phyloP scores from a whole-genome alignment of 2,329 filamentous ascomycete genomes.

The Penicillium nordicum region DNA sequence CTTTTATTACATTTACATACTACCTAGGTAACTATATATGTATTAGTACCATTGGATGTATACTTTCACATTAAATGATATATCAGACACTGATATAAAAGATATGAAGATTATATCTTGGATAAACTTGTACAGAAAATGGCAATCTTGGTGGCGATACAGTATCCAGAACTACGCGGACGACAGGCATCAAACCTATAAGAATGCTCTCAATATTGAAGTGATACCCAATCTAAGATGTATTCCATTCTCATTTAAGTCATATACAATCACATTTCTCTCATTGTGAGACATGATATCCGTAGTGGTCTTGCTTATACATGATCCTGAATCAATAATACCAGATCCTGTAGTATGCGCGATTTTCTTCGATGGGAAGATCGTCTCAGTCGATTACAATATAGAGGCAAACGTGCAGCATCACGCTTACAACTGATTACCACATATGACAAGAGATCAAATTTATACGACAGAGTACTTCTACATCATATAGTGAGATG shows the following conservation, averaged over 20 bases:
- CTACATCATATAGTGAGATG: neutral
- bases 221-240: neutral
- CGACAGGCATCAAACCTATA: neutral
- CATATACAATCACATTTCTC: neutral
- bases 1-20: neutral
- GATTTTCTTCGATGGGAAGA: conserved; percentile 2
- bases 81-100: neutral
- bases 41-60: no score
- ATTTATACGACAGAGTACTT: neutral
- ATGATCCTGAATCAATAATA: neutral
- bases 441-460: neutral
- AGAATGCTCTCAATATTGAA: neutral
- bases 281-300: neutral
- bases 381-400: neutral
- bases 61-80: no score
- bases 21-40: no score
- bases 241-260: neutral
- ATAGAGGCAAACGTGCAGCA: conserved; percentile 1
- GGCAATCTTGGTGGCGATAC: neutral
- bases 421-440: conserved; percentile 6
- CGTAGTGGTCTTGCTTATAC: neutral
- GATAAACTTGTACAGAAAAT: neutral
- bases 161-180: neutral
- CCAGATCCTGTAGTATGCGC: conserved; percentile 5
- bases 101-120: neutral